Base-by-base conservation (phyloP, 306 rosid genomes). In the Prosopis cineraria region DNA sequence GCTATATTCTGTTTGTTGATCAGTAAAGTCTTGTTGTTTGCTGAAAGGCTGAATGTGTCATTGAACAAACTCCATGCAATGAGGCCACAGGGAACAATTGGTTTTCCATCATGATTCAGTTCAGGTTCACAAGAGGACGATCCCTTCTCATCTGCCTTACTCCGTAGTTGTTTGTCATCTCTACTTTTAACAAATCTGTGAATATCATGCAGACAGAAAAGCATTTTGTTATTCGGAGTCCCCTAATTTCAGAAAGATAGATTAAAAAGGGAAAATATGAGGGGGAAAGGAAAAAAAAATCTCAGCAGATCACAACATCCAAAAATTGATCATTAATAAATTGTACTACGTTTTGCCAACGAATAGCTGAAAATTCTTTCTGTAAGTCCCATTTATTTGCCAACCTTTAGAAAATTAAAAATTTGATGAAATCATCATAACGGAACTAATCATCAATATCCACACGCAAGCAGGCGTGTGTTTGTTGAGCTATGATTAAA, bases 11-110 rank as follows among this genome's bases (percentile, higher is more conserved):
- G 86, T 89, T 90, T 92, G 91, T 76, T 84, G 70, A 92, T 82
- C 5, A 62, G 63, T 48, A 92, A 72, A 45, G 20, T 58, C 76
- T 74, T 80, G 70, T 88, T 83, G 55, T 78, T 87, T 80, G 86
- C 68, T 62, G 90, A 83, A 76, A 94, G 89, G 33, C 70, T 82
- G 83, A 88, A 92, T 5, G 96, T 94, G 84, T 94, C 96, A 76
- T 94, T 94, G 84, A 94, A 92, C 63, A 94, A 37, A 87, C 97
- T 92, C 98, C 98, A 94, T 25, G 98, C 96, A 65, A 88, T 81
- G 71, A 94, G 97, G 71, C 96, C 98, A 39, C 98, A 94, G 5
- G 98, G 98, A 78, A 94, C 96, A 80, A 92, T 92, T 31, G 91
- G 77, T 41, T 79, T 72, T 17, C 59, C 33, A 29, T 22, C 56